phyloP scores from a whole-genome alignment of 163 green algal species.

The Chlorella variabilis region DNA sequence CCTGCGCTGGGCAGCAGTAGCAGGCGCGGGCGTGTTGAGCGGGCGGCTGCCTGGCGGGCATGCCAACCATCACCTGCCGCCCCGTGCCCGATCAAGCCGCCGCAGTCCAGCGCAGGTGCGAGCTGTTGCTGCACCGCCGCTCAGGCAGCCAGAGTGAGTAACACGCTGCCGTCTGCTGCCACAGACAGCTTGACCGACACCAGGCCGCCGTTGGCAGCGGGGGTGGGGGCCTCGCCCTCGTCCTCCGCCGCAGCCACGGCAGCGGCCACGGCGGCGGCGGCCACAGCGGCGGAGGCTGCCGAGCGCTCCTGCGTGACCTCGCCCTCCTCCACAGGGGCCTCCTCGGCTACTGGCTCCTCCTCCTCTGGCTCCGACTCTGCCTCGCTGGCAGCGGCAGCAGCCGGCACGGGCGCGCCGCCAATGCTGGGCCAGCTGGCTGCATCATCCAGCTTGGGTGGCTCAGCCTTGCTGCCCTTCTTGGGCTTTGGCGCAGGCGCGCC shows the following conservation, averaged over 20 bases:
- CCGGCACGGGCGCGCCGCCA: constrained; percentile 12
- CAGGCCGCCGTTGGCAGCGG: neutral
- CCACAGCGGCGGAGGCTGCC: neutral
- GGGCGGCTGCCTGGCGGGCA: no score
- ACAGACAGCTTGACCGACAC: constrained; percentile 21
- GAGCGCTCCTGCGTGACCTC: constrained; percentile 2
- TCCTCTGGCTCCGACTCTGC: neutral
- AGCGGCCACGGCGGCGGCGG: neutral
- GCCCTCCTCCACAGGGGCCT: neutral
- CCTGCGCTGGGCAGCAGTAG: neutral
- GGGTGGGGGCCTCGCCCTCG: neutral
- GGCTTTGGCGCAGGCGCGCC: neutral
- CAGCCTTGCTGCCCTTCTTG: constrained; percentile 24
- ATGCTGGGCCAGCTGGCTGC: constrained; percentile 49
- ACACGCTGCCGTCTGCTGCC: constrained; percentile 19
- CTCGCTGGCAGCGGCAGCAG: neutral
- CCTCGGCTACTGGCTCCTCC: neutral
- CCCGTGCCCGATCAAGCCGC: neutral
- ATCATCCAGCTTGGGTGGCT: constrained; percentile 47
- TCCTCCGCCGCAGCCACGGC: neutral
- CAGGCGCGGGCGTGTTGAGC: no score
- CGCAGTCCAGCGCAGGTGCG: neutral
- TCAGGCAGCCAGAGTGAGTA: constrained; percentile 15
- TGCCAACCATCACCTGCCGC: no score
- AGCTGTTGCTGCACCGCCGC: neutral